phyloP scores from a whole-genome alignment of 371 early-diverging fungal species.

The Rhizopus stolonifer region DNA sequence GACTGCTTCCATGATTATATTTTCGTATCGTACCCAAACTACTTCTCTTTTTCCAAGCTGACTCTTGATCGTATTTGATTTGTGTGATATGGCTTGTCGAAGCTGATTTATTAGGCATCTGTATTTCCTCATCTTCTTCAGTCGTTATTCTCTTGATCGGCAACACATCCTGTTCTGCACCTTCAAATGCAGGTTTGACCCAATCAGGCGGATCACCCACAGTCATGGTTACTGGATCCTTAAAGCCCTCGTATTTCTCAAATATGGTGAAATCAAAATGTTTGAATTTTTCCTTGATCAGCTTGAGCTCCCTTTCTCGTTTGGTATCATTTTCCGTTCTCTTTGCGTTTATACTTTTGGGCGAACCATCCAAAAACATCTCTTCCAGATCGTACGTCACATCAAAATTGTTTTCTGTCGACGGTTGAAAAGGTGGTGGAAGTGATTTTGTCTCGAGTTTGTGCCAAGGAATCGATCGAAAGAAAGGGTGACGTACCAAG shows the following conservation, averaged over 20 bases:
- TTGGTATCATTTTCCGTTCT: slow-evolving; percentile 14
- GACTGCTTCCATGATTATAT: slow-evolving; percentile 4
- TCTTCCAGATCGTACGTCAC: slow-evolving; percentile 94
- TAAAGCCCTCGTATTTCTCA: slow-evolving; percentile 64
- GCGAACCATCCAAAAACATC: slow-evolving; percentile 83
- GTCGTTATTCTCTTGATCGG: slow-evolving; percentile 46
- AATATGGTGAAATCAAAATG: slow-evolving; percentile 67
- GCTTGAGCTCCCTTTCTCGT: slow-evolving; percentile 37
- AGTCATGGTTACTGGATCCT: slow-evolving; percentile 63
- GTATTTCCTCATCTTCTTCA: slow-evolving; percentile 4
- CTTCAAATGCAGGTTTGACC: slow-evolving; percentile 65
- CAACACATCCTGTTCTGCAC: slow-evolving; percentile 48
- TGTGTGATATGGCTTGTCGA: slow-evolving; percentile 33
- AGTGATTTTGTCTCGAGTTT: slow-evolving; percentile 43
- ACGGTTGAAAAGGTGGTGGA: slow-evolving; percentile 60
- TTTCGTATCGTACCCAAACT: slow-evolving; percentile 23
- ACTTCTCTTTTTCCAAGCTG: slow-evolving; percentile 19
- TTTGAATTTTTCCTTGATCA: slow-evolving; percentile 63
- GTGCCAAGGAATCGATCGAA: slow-evolving; percentile 50
- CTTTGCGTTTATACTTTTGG: slow-evolving; percentile 28
- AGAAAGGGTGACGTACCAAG: slow-evolving; percentile 54
- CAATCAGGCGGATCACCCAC: slow-evolving; percentile 72
- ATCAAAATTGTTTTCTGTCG: slow-evolving; percentile 84
- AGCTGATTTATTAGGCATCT: slow-evolving; percentile 31
- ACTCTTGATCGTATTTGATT: slow-evolving; percentile 20